These are phyloP conservation scores for Eremothecium sinecaudum DNA, from an alignment of 1,139 yeast species.

Conservation along the genomic window DNA sequence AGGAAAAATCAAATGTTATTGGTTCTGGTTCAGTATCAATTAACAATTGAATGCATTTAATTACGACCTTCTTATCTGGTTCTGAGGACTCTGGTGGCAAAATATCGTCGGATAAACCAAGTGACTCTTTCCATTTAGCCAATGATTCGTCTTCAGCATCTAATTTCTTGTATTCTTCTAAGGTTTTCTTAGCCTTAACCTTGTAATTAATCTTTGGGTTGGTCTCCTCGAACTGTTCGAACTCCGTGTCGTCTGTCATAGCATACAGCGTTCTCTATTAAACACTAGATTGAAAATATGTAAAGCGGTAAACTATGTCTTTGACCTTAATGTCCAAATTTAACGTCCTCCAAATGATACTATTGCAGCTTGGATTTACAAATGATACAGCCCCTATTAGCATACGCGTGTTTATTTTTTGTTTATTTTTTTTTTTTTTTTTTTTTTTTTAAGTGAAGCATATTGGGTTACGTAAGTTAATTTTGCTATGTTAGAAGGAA, in stretches of 20 bases:
- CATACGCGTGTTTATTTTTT: too few species aligned
- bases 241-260: constrained; percentile 35
- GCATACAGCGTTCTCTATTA: constrained; percentile 2
- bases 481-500: too few species aligned
- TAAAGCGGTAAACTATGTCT: too few species aligned
- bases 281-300: too few species aligned
- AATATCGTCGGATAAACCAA: constrained; percentile 57
- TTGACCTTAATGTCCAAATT: too few species aligned
- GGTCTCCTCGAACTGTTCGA: constrained; percentile 41
- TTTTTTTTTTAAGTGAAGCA: too few species aligned
- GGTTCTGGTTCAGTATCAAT: constrained; percentile 54
- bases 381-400: too few species aligned
- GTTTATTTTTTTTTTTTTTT: too few species aligned
- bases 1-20: constrained; percentile 55
- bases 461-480: too few species aligned
- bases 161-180: constrained; percentile 71
- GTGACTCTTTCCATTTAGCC: constrained; percentile 85
- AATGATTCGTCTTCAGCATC: constrained; percentile 90
- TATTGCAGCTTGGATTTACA: too few species aligned
- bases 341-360: too few species aligned
- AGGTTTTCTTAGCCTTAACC: constrained; percentile 76
- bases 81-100: constrained; percentile 55
- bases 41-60: constrained; percentile 62
- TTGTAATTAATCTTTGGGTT: constrained; percentile 60
- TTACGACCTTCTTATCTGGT: constrained; percentile 69